phyloP scores from a whole-genome alignment of 768 basidiomycete species.

The Leccinum pellstonianum region DNA sequence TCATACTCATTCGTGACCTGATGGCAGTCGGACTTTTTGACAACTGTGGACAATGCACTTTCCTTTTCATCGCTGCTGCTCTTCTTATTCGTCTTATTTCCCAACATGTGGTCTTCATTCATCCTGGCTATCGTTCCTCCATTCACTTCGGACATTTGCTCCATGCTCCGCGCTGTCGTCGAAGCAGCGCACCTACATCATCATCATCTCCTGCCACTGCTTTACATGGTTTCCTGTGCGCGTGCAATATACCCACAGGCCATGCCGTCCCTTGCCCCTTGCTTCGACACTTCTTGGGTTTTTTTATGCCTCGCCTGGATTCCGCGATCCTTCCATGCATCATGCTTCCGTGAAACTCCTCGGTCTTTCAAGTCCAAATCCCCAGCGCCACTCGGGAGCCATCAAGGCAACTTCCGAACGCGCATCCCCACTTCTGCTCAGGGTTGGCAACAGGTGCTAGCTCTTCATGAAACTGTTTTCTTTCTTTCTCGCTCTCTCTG shows the following conservation, averaged over 20 bases:
- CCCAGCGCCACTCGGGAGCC: constrained; percentile 1
- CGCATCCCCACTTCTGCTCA: constrained; percentile 1
- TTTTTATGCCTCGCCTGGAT: constrained; percentile 22
- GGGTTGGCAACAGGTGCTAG: constrained; percentile 4
- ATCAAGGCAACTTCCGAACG: constrained; percentile 20
- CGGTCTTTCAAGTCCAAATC: constrained; percentile 11
- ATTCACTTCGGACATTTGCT: constrained; percentile 26
- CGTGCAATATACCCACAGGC: constrained; percentile 24
- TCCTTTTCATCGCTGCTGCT: constrained; percentile 19
- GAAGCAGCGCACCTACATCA: constrained; percentile 15
- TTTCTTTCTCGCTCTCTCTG: not conserved
- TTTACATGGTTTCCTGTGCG: constrained; percentile 12
- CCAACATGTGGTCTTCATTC: constrained; percentile 25
- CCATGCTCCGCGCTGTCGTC: constrained; percentile 17
- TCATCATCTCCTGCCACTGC: constrained; percentile 9
- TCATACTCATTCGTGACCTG: constrained; percentile 18
- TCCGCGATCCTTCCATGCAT: constrained; percentile 19
- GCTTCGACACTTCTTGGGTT: constrained; percentile 14
- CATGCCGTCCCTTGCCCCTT: constrained; percentile 15
- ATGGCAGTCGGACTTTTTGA: constrained; percentile 29
- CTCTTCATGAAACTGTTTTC: constrained; percentile 10
- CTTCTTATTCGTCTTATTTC: constrained; percentile 27
- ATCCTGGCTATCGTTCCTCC: constrained; percentile 21
- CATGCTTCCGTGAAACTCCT: constrained; percentile 27
- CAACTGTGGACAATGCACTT: constrained; percentile 24